A percentile compares a stretch with the other conserved stretches of the same genome.
These are phyloP conservation scores for Psilocybe sp. DNA, from an alignment of 768 basidiomycete species.

Conservation along the genomic window DNA sequence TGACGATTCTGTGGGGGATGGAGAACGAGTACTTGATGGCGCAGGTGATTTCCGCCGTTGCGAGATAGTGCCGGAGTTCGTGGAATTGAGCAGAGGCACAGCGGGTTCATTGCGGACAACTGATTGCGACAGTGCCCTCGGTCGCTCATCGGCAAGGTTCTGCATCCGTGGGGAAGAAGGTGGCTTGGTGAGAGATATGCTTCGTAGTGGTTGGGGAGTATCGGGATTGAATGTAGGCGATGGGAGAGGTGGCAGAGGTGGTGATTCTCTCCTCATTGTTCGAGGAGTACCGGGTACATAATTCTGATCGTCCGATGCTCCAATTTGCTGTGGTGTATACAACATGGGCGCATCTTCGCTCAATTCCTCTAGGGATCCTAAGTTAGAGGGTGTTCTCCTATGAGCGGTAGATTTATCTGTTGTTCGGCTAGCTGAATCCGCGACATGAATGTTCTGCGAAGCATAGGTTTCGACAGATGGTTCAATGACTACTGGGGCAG, in stretches of 20 bases:
- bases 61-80: constrained; percentile 64
- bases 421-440: constrained; percentile 27
- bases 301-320: constrained; percentile 23
- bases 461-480: constrained; percentile 22
- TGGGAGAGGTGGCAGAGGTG: constrained; percentile 67
- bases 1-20: constrained; percentile 48
- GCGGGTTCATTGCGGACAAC: constrained; percentile 35
- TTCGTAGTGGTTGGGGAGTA: constrained; percentile 30
- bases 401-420: constrained; percentile 32
- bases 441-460: too few relatives aligned
- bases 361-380: constrained; percentile 67
- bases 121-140: constrained; percentile 55
- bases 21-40: constrained; percentile 52
- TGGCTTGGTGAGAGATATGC: constrained; percentile 28
- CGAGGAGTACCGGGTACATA: constrained; percentile 40
- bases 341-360: constrained; percentile 28
- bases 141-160: constrained; percentile 42
- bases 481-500: constrained; percentile 43
- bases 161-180: constrained; percentile 51
- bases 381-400: constrained; percentile 46
- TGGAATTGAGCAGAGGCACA: constrained; percentile 46
- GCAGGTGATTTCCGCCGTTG: constrained; percentile 67
- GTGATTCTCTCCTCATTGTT: constrained; percentile 48
- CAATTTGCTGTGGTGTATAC: constrained; percentile 17
- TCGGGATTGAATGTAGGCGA: constrained; percentile 33